Percentiles rank a stretch among this genome's conserved stretches.
phyloP scores from a whole-genome alignment of 208 protist species.

The Acanthamoeba divionensis region DNA sequence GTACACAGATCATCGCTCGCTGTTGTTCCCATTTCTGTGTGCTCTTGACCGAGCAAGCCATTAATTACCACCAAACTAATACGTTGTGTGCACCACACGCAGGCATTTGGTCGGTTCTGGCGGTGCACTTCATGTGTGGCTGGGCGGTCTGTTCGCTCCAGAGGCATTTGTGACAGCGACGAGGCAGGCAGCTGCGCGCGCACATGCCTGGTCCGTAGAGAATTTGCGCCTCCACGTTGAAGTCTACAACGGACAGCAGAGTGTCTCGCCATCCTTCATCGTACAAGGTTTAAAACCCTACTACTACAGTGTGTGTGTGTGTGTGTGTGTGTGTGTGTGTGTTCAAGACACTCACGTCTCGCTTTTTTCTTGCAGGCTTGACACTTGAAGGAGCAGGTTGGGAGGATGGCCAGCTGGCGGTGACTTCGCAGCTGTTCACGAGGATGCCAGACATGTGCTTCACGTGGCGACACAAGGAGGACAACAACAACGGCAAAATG shows the following conservation, averaged over 20 bases:
- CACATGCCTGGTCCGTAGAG: constrained; percentile 88
- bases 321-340: too few relatives aligned
- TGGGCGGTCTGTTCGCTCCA: constrained; percentile 93
- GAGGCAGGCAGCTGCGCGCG: constrained; percentile 90
- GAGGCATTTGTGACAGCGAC: constrained; percentile 96
- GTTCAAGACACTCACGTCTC: too few relatives aligned
- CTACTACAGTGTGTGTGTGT: too few relatives aligned
- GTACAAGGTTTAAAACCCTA: too few relatives aligned
- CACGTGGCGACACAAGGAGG: constrained; percentile 4
- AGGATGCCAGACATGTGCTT: constrained; percentile 25
- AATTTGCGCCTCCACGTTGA: constrained; percentile 84
- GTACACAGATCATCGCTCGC: constrained; percentile 41
- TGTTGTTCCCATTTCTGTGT: constrained; percentile 38
- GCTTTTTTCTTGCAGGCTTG: background rate
- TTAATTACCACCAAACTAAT: background rate
- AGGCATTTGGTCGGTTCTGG: background rate
- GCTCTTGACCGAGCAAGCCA: background rate
- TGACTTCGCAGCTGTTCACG: constrained; percentile 38
- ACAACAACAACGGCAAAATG: background rate
- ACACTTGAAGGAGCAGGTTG: constrained; percentile 33
- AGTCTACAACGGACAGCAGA: background rate
- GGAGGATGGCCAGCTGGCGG: background rate
- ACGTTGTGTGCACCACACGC: background rate
- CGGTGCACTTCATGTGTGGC: constrained; percentile 74
- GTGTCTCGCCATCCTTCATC: too few relatives aligned